Evolutionary conservation across 108 stramenopile genomes (phyloP).

Genomic region (Discostella pseudostelligera): DNA sequence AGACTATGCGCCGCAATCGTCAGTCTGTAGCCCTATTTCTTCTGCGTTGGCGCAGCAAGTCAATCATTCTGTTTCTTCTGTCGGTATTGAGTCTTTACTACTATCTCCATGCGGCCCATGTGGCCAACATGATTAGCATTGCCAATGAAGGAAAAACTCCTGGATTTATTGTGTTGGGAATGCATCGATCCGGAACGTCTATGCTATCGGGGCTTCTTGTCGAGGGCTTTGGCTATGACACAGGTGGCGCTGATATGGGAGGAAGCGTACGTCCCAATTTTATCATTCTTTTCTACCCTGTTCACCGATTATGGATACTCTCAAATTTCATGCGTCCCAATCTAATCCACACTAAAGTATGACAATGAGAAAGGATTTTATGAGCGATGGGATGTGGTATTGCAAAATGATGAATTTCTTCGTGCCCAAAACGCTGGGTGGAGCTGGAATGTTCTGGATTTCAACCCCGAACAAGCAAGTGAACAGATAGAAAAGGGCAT

Average conservation of each 20-base stretch:
- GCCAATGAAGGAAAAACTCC: conserved; percentile 13
- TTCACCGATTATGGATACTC: neutral
- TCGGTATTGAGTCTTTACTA: no score
- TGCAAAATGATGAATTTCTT: conserved; percentile 91
- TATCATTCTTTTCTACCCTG: neutral
- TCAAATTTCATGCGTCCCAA: conserved; percentile 3
- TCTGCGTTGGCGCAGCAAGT: no score
- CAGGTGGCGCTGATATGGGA: conserved; percentile 66
- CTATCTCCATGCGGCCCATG: no score
- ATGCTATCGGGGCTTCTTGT: conserved; percentile 71
- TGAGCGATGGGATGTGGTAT: conserved; percentile 78
- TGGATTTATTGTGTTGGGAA: conserved; percentile 84
- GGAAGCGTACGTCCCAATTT: conserved; percentile 9
- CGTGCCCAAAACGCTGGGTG: conserved; percentile 67
- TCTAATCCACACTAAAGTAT: conserved; percentile 38
- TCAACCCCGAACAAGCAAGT: conserved; percentile 62
- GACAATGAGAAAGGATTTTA: conserved; percentile 93
- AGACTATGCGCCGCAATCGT: no score
- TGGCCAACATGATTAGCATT: no score
- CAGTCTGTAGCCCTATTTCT: no score
- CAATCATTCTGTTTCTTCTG: no score
- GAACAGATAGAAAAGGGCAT: conserved; percentile 50
- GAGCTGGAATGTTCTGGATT: conserved; percentile 62
- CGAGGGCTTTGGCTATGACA: conserved; percentile 67
- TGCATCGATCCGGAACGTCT: conserved; percentile 86